A percentile compares a stretch with the other conserved stretches of the same genome.
These are phyloP conservation scores for Gloeophyllum trabeum DNA, from an alignment of 768 basidiomycete genomes.

Conservation along the genomic window DNA sequence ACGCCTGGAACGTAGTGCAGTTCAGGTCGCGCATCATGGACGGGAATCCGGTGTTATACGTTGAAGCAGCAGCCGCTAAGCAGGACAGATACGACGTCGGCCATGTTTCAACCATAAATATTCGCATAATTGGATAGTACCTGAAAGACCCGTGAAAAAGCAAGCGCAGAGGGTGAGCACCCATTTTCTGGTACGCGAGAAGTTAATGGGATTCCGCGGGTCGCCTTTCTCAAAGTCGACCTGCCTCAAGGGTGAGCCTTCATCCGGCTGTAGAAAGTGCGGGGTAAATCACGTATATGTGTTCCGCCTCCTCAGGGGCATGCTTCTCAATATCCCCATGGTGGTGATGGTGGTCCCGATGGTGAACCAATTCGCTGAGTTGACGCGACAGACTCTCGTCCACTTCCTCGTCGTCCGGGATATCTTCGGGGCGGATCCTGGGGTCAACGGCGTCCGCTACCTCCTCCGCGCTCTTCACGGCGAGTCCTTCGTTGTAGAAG, in stretches of 20 bases:
- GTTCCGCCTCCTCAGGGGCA: background rate
- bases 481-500: background rate
- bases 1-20: constrained; percentile 17
- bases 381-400: constrained; percentile 22
- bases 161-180: constrained; percentile 33
- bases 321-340: constrained; percentile 5
- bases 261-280: background rate
- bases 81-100: too few species aligned
- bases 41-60: constrained; percentile 43
- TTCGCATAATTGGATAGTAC: constrained; percentile 18
- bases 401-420: constrained; percentile 19
- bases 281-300: background rate
- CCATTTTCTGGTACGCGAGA: constrained; percentile 20
- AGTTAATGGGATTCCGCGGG: constrained; percentile 20
- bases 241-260: constrained; percentile 12
- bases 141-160: constrained; percentile 33
- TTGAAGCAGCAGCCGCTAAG: constrained; percentile 36
- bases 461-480: constrained; percentile 11
- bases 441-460: constrained; percentile 27
- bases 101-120: background rate
- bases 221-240: constrained; percentile 23
- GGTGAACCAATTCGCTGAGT: constrained; percentile 19
- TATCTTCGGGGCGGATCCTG: constrained; percentile 19
- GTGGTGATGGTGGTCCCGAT: constrained; percentile 9
- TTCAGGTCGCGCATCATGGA: constrained; percentile 40